Conservation (phyloP, 805 yeast species). For the Pichia kluyveri region DNA sequence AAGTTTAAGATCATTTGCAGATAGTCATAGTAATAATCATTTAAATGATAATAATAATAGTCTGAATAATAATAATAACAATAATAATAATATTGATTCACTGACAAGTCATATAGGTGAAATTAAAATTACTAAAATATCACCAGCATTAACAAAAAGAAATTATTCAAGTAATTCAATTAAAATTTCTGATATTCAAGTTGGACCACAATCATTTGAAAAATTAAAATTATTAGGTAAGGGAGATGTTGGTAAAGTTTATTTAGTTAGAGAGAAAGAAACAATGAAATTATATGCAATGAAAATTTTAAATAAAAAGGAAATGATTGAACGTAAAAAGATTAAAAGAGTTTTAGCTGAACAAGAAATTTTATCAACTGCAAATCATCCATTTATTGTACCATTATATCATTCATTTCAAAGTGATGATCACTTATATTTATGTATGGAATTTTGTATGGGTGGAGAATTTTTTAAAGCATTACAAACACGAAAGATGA, state of each 20-base stretch:
- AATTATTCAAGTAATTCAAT: conserved; percentile 70
- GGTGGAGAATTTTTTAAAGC: conserved; percentile 99
- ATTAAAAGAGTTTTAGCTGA: conserved; percentile 93
- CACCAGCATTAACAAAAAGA: conserved; percentile 40
- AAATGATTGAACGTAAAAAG: conserved; percentile 92
- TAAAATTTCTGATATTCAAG: conserved; percentile 68
- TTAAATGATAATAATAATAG: background rate
- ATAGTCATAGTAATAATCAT: background rate
- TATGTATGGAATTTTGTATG: conserved; percentile 98
- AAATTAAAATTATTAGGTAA: conserved; percentile 85
- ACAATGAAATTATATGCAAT: conserved; percentile 77
- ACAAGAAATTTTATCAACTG: conserved; percentile 90
- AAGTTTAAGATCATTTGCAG: conserved; percentile 34
- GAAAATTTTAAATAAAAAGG: conserved; percentile 84
- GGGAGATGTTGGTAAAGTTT: conserved; percentile 98
- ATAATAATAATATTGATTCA: conserved; percentile 10
- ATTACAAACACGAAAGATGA: conserved; percentile 78
- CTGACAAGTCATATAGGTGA: conserved; percentile 30
- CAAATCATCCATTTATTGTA: conserved; percentile 95
- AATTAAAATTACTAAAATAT: conserved; percentile 22
- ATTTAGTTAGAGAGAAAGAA: conserved; percentile 74
- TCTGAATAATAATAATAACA: background rate
- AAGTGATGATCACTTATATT: conserved; percentile 79
- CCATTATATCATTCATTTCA: conserved; percentile 95
- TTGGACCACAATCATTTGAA: conserved; percentile 79